Conservation (phyloP, 2,329 filamentous ascomycete species). For the Elsinoe ampelina region DNA sequence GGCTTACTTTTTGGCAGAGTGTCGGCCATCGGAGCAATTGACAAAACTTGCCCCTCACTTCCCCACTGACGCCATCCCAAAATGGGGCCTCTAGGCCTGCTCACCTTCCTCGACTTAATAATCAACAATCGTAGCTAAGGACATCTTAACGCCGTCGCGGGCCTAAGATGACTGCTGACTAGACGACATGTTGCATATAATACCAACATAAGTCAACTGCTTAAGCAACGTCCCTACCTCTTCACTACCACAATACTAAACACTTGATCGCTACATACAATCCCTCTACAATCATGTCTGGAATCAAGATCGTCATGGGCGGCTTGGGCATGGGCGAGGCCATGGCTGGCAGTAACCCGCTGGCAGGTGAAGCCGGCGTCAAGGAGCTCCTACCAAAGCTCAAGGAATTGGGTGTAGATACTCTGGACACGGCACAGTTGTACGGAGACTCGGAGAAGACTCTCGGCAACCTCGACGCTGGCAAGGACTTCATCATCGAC, state of each 20-base stretch:
- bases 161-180: too few relatives aligned
- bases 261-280: background rate
- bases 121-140: background rate
- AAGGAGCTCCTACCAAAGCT: constrained; percentile 17
- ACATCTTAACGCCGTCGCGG: too few relatives aligned
- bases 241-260: too few relatives aligned
- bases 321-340: constrained; percentile 16
- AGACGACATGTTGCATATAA: background rate
- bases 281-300: constrained; percentile 16
- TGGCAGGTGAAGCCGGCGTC: constrained; percentile 14
- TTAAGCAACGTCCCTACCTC: background rate
- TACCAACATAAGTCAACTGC: background rate
- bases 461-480: constrained; percentile 33
- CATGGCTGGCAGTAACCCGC: constrained; percentile 10
- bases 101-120: background rate
- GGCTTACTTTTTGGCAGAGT: too few relatives aligned
- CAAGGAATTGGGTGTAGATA: constrained; percentile 27
- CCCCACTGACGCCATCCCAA: background rate
- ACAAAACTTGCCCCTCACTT: background rate
- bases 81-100: background rate
- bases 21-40: background rate
- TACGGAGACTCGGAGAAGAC: constrained; percentile 36
- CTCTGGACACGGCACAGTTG: constrained; percentile 34
- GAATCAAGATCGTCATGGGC: constrained; percentile 32
- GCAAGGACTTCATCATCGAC: constrained; percentile 37